Base-by-base conservation (phyloP, 2,329 filamentous ascomycete species). In the Colletotrichum noveboracense region DNA sequence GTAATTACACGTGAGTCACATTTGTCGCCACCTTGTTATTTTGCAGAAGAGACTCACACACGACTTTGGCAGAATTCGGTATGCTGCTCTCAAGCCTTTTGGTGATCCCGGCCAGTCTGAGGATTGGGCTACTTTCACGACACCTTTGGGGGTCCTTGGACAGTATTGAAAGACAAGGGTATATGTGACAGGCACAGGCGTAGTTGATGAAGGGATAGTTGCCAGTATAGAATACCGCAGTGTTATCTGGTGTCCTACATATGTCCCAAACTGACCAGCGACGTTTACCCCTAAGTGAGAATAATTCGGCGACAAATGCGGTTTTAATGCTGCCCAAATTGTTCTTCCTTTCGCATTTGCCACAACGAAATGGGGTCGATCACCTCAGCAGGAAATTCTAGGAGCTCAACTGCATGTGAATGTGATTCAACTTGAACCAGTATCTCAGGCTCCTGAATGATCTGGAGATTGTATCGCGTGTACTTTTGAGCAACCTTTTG, bases 1-100 rank as follows among this genome's bases (percentile, higher is more conserved):
- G 86, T 2, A 83, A 85, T 38, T 87, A 87, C 73, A 85, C 82
- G 85, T 86, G 6, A 18, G 76, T 74, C 10, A 58, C 1, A 7
- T 30, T 9, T 32, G 58, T 24, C 24, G 30, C 21, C 7, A 30
- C 36, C 6, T 36, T 14, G 24, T n/a, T 18, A 6, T 8, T 14
- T 18, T 9, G 5, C n/a, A 21, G n/a, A 8, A n/a, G 18, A 13
- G 10, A n/a, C 60, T 38, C 10, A 36, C 21, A 24, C 10, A 0
- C 0, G 0, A n/a, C 0, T 21, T n/a, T 28, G 28, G 3, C 58
- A 77, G 76, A 16, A 3, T 77, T 12, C 52, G 76, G 12, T 73
- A 76, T 18, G 76, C 76, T 6, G 70, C 69, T 14, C 32, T 77
- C 34, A 72, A 28, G 24, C 69, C 73, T 3, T 77, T 76, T 26